These are phyloP conservation scores for Trichoderma gamsii DNA, from an alignment of 495 filamentous ascomycete genomes.

Conservation along the genomic window DNA sequence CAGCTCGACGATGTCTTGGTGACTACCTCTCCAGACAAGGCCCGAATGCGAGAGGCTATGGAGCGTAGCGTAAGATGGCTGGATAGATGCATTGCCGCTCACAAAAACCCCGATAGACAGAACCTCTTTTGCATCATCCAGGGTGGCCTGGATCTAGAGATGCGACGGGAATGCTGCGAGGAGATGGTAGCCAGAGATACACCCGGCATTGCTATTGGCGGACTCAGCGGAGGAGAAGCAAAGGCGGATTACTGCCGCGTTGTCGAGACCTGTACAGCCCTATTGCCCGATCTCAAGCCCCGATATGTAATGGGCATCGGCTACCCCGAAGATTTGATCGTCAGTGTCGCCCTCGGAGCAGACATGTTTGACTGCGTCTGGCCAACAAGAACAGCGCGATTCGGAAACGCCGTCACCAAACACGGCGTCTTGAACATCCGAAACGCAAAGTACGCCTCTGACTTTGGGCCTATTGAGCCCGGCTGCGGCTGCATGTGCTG, in stretches of 20 bases:
- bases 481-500: conserved; percentile 78
- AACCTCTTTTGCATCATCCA: conserved; percentile 99
- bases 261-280: conserved; percentile 75
- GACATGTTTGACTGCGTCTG: conserved; percentile 99
- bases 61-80: conserved; percentile 96
- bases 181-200: conserved; percentile 91
- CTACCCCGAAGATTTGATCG: conserved; percentile 90
- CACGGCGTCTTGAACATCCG: conserved; percentile 77
- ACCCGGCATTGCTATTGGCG: conserved; percentile 94
- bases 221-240: conserved; percentile 75
- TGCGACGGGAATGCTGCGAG: conserved; percentile 74
- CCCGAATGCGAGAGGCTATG: conserved; percentile 90
- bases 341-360: conserved; percentile 85
- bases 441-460: conserved; percentile 63
- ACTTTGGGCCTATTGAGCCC: conserved; percentile 77
- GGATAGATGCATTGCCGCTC: conserved; percentile 89
- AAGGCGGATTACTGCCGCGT: conserved; percentile 55
- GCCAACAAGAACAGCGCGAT: conserved; percentile 93
- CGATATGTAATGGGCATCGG: conserved; percentile 98
- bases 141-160: conserved; percentile 85
- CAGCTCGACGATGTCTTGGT: conserved; percentile 96
- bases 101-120: conserved; percentile 71
- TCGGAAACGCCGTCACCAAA: conserved; percentile 86
- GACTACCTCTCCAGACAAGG: conserved; percentile 83
- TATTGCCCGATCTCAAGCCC: conserved; percentile 85